Conservation (phyloP, 2,329 filamentous ascomycete species). For the Hypoxylon sp. region DNA sequence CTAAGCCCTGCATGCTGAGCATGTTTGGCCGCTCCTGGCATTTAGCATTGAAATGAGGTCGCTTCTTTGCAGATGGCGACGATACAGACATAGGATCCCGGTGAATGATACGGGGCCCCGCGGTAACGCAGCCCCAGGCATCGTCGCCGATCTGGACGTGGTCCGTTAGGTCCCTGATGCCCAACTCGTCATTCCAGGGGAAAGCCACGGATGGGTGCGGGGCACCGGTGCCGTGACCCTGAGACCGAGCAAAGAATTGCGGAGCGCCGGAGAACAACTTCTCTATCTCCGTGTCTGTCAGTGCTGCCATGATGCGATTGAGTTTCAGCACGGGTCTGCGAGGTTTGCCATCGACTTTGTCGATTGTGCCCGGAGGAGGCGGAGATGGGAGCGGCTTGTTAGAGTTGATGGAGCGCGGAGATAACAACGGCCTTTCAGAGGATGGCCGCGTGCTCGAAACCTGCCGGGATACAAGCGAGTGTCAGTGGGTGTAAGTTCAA, state of each 20-base stretch:
- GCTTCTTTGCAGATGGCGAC: slow-evolving; percentile 61
- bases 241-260: slow-evolving; percentile 75
- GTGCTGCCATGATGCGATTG: slow-evolving; percentile 71
- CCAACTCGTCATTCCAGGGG: slow-evolving; percentile 75
- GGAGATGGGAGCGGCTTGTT: slow-evolving; percentile 72
- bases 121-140: slow-evolving; percentile 74
- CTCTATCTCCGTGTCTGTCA: slow-evolving; percentile 73
- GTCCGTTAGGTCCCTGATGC: slow-evolving; percentile 75
- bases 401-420: slow-evolving; percentile 60
- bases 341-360: slow-evolving; percentile 58
- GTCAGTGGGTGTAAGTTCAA: slow-evolving; percentile 33
- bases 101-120: slow-evolving; percentile 73
- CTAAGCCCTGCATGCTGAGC: slow-evolving; percentile 79
- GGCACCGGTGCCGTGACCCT: slow-evolving; percentile 71
- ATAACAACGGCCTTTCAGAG: slow-evolving; percentile 46
- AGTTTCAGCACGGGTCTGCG: slow-evolving; percentile 65
- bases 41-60: slow-evolving; percentile 71
- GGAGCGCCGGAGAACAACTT: slow-evolving; percentile 83
- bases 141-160: slow-evolving; percentile 74
- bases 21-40: slow-evolving; percentile 77
- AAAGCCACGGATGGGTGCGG: slow-evolving; percentile 75
- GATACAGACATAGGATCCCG: slow-evolving; percentile 61
- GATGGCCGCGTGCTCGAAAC: slow-evolving; percentile 46
- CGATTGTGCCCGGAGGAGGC: slow-evolving; percentile 60
- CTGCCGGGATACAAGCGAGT: slow-evolving; percentile 36